These are phyloP conservation scores for Gillenia trifoliata DNA, from an alignment of 306 rosid genomes.

Conservation along the genomic window DNA sequence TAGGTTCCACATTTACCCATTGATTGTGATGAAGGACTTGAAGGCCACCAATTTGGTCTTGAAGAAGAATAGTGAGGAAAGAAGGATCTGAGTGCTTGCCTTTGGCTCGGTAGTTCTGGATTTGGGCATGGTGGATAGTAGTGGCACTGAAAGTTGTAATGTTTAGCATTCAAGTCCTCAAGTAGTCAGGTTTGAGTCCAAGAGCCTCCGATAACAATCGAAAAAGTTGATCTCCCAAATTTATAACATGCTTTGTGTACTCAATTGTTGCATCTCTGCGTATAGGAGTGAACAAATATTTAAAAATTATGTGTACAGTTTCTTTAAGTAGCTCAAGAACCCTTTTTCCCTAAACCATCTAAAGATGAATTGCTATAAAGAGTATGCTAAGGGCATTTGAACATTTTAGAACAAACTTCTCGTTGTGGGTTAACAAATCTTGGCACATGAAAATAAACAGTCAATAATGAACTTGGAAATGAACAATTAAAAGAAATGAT, in stretches of 20 bases:
- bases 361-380: no score
- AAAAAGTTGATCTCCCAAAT: constrained; percentile 36
- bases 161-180: constrained; percentile 43
- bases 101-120: constrained; percentile 47
- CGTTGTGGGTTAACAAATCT: no score
- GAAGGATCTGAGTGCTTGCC: constrained; percentile 47
- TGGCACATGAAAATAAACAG: no score
- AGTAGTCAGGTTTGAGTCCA: constrained; percentile 39
- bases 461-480: no score
- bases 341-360: no score
- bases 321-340: no score
- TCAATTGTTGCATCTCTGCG: constrained; percentile 41
- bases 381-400: no score
- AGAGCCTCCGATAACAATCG: constrained; percentile 59
- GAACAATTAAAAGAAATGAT: no score
- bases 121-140: constrained; percentile 69
- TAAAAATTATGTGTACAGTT: background rate
- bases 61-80: constrained; percentile 52
- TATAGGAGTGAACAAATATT: background rate
- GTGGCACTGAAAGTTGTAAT: constrained; percentile 26
- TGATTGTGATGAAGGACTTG: constrained; percentile 34
- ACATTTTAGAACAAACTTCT: no score
- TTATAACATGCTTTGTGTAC: constrained; percentile 29
- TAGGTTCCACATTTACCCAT: constrained; percentile 44
- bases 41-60: constrained; percentile 57